Conservation (phyloP, 73 alveolate genomes). For the Durusdinium trenchii region DNA sequence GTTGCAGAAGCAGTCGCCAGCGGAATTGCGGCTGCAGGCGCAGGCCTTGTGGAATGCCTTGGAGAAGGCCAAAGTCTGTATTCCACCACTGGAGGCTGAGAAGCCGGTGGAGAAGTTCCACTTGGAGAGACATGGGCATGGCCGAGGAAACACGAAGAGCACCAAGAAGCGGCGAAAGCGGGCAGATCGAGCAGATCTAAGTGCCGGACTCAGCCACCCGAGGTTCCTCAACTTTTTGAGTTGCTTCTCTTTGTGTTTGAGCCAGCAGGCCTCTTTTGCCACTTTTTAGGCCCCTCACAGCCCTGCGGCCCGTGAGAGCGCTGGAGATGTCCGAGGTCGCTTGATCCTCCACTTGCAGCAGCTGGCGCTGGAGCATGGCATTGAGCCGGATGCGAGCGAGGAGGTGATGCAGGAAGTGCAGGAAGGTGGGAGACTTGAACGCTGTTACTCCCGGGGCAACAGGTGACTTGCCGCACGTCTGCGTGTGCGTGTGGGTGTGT, state of each 20-base stretch:
- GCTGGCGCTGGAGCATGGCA: constrained; percentile 69
- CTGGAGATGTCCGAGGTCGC: constrained; percentile 22
- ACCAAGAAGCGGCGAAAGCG: constrained; percentile 93
- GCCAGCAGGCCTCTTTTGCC: neutral
- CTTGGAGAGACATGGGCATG: constrained; percentile 91
- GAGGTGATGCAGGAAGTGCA: neutral
- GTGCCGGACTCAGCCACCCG: neutral
- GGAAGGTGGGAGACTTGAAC: neutral
- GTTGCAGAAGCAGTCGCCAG: constrained; percentile 52
- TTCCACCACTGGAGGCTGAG: constrained; percentile 58
- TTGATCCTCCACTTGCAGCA: constrained; percentile 79
- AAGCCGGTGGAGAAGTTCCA: constrained; percentile 52
- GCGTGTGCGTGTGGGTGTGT: no score
- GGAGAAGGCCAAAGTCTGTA: constrained; percentile 82
- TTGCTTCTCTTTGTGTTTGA: neutral
- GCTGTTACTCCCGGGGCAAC: no score
- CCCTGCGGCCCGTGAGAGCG: neutral
- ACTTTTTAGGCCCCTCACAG: neutral
- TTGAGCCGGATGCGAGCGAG: neutral
- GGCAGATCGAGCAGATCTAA: constrained; percentile 51
- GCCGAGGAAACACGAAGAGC: constrained; percentile 85
- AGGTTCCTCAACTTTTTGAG: neutral
- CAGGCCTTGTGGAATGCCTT: constrained; percentile 44
- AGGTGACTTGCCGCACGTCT: neutral
- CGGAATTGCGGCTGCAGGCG: constrained; percentile 41